Base-by-base conservation (phyloP, 139 green algal genomes). In the Desmodesmus armatus region DNA sequence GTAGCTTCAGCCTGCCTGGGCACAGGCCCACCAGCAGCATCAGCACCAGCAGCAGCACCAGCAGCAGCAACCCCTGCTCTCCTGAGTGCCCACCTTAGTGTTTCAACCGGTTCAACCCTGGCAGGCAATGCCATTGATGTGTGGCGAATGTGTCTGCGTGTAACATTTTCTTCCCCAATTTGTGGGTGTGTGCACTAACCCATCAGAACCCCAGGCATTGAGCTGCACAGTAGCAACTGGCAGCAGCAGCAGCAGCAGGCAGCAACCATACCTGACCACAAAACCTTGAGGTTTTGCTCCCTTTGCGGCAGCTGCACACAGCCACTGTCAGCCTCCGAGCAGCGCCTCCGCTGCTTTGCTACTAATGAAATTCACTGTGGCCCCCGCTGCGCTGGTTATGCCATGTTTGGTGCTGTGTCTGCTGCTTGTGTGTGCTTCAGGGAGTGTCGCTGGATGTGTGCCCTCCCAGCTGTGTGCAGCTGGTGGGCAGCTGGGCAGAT, bases 401-500 rank as follows among this genome's bases (percentile, higher is more conserved):
- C n/a, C n/a, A n/a, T n/a, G n/a, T n/a, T n/a, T n/a, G n/a, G n/a
- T n/a, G n/a, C 63, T 43, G 31, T 33, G 41, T 31, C 63, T 70
- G 31, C 33, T 53, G n/a, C 7, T 41, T 35, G 3, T 75, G 37
- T 58, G 11, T 21, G n/a, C 19, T 67, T 19, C 73, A 80, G 73
- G 73, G 43, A 19, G 19, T 80, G 47, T 65, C 47, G 2, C 35
- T 29, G 27, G 9, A 3, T 13, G 9, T 67, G 4, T 65, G 39
- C 19, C 0, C 39, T 9, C 77, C 77, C 27, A 4, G 9, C 3
- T 3, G 60, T 27, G 77, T 83, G 31, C 53, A 83, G 60, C 53
- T 74, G 77, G 77, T 74, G 3, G 77, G 77, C 60, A 83, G 77
- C 58, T 83, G 65, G 63, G 41, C 63, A 3, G 25, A 72, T 0